These are phyloP conservation scores for Puccinia horiana DNA, from an alignment of 1,284 basidiomycete genomes.

Conservation along the genomic window DNA sequence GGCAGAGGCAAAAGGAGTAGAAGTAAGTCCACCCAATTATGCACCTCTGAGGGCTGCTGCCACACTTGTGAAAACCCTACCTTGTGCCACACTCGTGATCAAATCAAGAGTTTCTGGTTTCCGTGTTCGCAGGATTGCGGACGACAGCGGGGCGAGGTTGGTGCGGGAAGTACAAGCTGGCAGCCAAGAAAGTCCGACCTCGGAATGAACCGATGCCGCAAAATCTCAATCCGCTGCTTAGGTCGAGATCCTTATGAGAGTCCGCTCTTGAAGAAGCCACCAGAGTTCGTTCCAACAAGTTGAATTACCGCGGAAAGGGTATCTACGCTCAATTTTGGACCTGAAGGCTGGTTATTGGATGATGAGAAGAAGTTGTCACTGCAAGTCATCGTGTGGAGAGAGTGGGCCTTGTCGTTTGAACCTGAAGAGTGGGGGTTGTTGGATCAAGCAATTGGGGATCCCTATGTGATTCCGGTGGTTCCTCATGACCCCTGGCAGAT, in stretches of 20 bases:
- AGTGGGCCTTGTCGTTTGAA: neutral
- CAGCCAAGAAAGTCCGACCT: slow-evolving; percentile 22
- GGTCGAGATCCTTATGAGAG: neutral
- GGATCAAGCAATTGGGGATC: neutral
- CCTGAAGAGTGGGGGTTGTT: slow-evolving; percentile 10
- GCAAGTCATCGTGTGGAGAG: neutral
- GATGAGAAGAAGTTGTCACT: neutral
- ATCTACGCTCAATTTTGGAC: slow-evolving; percentile 3
- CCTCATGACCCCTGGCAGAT: too few species aligned
- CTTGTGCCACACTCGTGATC: slow-evolving; percentile 15
- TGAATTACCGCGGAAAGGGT: slow-evolving; percentile 1
- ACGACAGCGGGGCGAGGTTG: too few species aligned
- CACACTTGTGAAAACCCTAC: neutral
- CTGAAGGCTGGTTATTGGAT: neutral
- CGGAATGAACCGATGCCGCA: slow-evolving; percentile 18
- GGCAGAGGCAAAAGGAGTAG: neutral
- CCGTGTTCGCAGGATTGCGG: too few species aligned
- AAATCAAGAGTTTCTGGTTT: too few species aligned
- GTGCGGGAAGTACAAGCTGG: too few species aligned
- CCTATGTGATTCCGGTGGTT: too few species aligned
- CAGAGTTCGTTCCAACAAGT: slow-evolving; percentile 2
- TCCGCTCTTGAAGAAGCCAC: neutral
- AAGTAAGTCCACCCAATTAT: slow-evolving; percentile 16
- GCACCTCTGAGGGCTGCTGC: neutral
- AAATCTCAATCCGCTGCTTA: slow-evolving; percentile 7